These are phyloP conservation scores for Zea luxurians DNA, from an alignment of 176 grass and related monocot genomes.

Conservation along the genomic window DNA sequence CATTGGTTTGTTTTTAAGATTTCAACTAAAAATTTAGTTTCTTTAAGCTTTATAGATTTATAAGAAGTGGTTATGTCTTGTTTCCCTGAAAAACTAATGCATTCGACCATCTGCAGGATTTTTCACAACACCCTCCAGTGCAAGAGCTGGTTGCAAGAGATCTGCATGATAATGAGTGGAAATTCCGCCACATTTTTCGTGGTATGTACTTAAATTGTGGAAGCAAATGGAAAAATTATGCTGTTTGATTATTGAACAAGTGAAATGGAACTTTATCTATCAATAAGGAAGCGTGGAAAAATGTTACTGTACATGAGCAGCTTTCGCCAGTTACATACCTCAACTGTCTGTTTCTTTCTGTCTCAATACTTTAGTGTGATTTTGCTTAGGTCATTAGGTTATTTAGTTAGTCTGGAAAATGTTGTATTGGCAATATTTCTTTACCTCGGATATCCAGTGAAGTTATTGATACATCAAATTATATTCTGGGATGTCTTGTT, in stretches of 20 bases:
- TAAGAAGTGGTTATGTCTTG: background rate
- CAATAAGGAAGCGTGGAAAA: background rate
- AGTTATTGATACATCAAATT: constrained; percentile 17
- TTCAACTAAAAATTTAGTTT: constrained; percentile 18
- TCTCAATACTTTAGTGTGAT: background rate
- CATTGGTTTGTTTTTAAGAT: constrained; percentile 49
- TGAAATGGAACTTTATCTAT: background rate
- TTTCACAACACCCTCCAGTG: constrained; percentile 83
- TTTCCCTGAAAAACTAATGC: constrained; percentile 19
- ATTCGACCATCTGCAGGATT: constrained; percentile 56
- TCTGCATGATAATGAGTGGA: constrained; percentile 96
- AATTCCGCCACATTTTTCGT: constrained; percentile 96
- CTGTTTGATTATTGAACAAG: constrained; percentile 1
- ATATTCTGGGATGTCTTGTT: background rate
- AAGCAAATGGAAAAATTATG: background rate
- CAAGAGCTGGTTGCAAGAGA: constrained; percentile 89
- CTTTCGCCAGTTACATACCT: background rate
- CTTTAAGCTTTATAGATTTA: constrained; percentile 33
- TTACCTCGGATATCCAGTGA: constrained; percentile 2
- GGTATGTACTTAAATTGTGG: constrained; percentile 49
- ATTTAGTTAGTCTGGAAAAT: constrained; percentile 7
- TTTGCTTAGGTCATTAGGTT: constrained; percentile 16
- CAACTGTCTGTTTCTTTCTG: background rate
- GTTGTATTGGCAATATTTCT: constrained; percentile 1
- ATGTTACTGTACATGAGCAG: background rate